phyloP scores from a whole-genome alignment of 2,329 filamentous ascomycete species.

The Scolecobasidium constrictum region DNA sequence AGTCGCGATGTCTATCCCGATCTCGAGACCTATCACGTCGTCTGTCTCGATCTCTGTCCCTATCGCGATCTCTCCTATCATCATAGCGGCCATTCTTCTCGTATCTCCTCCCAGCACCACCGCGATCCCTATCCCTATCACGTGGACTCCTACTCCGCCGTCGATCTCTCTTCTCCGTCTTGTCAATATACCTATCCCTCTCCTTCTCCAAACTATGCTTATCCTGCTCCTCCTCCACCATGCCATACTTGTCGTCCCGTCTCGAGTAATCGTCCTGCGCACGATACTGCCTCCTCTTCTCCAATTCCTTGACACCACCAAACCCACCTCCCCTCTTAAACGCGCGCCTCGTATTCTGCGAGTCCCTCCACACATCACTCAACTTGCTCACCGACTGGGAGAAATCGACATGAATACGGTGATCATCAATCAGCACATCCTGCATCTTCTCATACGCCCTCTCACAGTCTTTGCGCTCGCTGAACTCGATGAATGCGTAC shows the following conservation, averaged over 20 bases:
- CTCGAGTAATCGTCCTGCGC: slow-evolving; percentile 37
- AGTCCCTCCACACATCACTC: slow-evolving; percentile 78
- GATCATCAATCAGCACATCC: slow-evolving; percentile 89
- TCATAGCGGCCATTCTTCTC: slow-evolving; percentile 22
- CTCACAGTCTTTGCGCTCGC: slow-evolving; percentile 86
- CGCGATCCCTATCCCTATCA: slow-evolving; percentile 8
- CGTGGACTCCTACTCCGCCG: slow-evolving; percentile 13
- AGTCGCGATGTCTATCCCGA: slow-evolving; percentile 29
- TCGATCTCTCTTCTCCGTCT: slow-evolving; percentile 25
- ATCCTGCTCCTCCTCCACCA: slow-evolving; percentile 65
- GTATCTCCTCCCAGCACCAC: slow-evolving; percentile 23
- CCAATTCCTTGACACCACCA: slow-evolving; percentile 77
- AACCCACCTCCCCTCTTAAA: slow-evolving; percentile 62
- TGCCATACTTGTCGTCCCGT: slow-evolving; percentile 52
- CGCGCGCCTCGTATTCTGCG: slow-evolving; percentile 70
- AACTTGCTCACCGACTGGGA: slow-evolving; percentile 85
- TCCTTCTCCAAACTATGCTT: slow-evolving; percentile 42
- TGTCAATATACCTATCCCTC: slow-evolving; percentile 27
- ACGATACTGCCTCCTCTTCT: slow-evolving; percentile 85
- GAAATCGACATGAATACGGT: slow-evolving; percentile 96
- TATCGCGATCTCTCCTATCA: slow-evolving; percentile 22
- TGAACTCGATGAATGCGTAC: slow-evolving; percentile 96
- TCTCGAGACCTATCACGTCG: slow-evolving; percentile 18
- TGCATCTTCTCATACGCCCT: slow-evolving; percentile 99
- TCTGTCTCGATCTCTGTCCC: slow-evolving; percentile 20